These are phyloP conservation scores for Neolentinus lepideus DNA, from an alignment of 1,284 basidiomycete species.

Conservation along the genomic window DNA sequence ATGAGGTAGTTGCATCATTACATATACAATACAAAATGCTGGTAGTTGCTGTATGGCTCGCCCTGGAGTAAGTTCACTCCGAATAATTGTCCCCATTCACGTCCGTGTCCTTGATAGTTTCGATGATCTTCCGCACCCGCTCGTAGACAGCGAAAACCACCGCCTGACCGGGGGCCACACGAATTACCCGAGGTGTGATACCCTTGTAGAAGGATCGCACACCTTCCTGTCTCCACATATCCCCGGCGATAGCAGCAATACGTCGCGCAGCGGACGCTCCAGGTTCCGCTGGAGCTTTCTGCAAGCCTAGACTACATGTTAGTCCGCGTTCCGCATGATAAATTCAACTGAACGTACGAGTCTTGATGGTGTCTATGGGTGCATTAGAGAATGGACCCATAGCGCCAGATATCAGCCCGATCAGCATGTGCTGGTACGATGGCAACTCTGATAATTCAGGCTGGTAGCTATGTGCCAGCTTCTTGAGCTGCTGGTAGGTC, in stretches of 20 bases:
- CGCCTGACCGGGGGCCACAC: constrained; percentile 93
- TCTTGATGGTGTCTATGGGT: constrained; percentile 97
- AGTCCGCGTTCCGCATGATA: not conserved
- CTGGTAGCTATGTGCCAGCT: constrained; percentile 69
- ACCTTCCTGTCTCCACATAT: constrained; percentile 95
- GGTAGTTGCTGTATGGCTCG: not conserved
- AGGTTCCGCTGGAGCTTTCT: constrained; percentile 76
- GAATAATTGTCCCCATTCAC: constrained; percentile 58
- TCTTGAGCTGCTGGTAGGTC: constrained; percentile 96
- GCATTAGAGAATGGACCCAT: constrained; percentile 98
- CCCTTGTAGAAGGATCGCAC: constrained; percentile 91
- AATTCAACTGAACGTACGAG: constrained; percentile 45
- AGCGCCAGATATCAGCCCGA: constrained; percentile 94
- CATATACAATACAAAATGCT: too few relatives aligned
- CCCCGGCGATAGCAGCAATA: constrained; percentile 73
- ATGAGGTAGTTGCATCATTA: too few relatives aligned
- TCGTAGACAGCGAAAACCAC: constrained; percentile 92
- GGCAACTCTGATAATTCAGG: constrained; percentile 75
- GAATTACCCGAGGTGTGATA: constrained; percentile 93
- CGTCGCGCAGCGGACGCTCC: constrained; percentile 77
- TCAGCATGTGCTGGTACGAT: constrained; percentile 90
- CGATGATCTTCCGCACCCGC: constrained; percentile 69
- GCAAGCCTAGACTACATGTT: constrained; percentile 46
- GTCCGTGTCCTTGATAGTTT: constrained; percentile 53
- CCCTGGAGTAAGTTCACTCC: constrained; percentile 43